Evolutionary conservation across 2,329 filamentous ascomycete genomes (phyloP), one percentile per base, ranked within the genome.

Genomic region (Cladosporium sp.): DNA sequence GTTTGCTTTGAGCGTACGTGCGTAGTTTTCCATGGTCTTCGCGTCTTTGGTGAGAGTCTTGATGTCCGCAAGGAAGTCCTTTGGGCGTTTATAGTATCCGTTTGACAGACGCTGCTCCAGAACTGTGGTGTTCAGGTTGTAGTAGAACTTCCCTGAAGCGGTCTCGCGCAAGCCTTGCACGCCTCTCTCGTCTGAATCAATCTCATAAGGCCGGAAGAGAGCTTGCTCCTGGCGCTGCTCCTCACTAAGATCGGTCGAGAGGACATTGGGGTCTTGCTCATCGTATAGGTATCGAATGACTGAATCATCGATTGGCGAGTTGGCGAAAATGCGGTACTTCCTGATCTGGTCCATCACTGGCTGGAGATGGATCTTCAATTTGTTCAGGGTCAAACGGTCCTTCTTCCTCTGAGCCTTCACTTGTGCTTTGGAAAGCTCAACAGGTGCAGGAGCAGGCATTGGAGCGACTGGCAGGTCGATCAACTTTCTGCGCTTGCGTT

Each of bases 71-170:
- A 96, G 75, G 69, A 97, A 99, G 70, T 97, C 93, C 66, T 87
- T 87, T 0, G 92, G 90, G 10, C 92, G 85, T 65, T 91, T 90
- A 74, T 99, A 99, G 74, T 91, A 99, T 4, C 94, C 94, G 71
- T 99, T 97, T 4, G 91, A 95, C 34, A 99, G 79, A n/a, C 94
- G 87, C 71, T 96, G 91, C 75, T 99, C 94, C 54, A 99, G 97
- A 1, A 89, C 93, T 3, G 88, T 88, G 10, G 93, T 89, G 69
- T 97, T 92, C 45, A 99, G 78, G 65, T 99, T 99, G 78, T 97
- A 97, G 72, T 87, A 97, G 72, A 92, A 94, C 71, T 94, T 96
- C 58, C 85, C 85, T 1, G 85, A 90, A 1, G 82, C 81, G 4
- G 84, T 85, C 63, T 97, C 89, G 37, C 85, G 79, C 44, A 99